Conservation (phyloP, 345 rosid genomes). For the Brassica rapa region DNA sequence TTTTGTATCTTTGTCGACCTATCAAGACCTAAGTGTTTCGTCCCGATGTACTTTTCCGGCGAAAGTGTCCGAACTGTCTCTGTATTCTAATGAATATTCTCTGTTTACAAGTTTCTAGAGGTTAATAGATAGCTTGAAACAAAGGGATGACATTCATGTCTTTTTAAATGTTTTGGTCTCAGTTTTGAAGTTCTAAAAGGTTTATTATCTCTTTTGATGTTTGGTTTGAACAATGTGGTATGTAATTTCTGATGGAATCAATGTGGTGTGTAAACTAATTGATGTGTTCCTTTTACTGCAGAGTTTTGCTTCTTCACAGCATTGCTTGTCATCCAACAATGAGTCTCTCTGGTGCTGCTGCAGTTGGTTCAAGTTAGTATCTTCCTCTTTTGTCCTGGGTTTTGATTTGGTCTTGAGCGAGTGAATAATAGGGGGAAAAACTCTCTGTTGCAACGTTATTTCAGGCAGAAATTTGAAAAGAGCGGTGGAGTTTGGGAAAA, state of each 20-base stretch:
- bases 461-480: slow-evolving; percentile 58
- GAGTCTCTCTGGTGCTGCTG: slow-evolving; percentile 68
- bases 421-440: not conserved
- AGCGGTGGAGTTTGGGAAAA: slow-evolving; percentile 82
- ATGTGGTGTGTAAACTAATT: not conserved
- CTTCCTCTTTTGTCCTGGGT: not conserved
- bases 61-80: not conserved
- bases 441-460: slow-evolving; percentile 3
- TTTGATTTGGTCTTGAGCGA: not conserved
- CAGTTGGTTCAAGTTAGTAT: slow-evolving; percentile 68
- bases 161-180: not conserved
- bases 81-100: not conserved
- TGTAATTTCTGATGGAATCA: not conserved
- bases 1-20: slow-evolving; percentile 4
- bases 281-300: not conserved
- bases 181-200: not conserved
- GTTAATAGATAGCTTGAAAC: not conserved
- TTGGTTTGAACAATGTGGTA: not conserved
- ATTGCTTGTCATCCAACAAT: slow-evolving; percentile 43
- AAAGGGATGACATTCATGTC: not conserved
- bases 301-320: not conserved
- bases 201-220: not conserved
- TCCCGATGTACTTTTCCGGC: not conserved
- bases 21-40: not conserved
- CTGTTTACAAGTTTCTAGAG: not conserved